Evolutionary conservation across 2,329 filamentous ascomycete genomes (phyloP).

Genomic region (Xylaria sp.): DNA sequence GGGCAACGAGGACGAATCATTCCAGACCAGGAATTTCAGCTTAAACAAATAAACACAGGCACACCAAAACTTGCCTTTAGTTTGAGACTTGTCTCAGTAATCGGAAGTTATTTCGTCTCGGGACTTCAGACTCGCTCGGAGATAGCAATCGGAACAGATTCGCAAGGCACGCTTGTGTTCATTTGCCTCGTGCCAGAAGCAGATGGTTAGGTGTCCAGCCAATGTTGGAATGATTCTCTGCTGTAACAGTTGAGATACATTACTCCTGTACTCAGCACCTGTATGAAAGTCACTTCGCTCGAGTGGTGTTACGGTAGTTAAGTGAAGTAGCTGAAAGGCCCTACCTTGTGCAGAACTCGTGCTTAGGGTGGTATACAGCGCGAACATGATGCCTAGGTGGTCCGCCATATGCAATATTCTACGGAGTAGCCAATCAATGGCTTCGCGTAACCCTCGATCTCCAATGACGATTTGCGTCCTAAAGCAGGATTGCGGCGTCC

Average conservation of each 20-base stretch:
- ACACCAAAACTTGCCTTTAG: not conserved
- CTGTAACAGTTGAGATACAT: not conserved
- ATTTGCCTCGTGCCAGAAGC: not conserved
- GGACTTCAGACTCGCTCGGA: not conserved
- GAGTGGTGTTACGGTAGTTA: not conserved
- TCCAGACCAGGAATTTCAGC: not conserved
- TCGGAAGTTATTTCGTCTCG: constrained; percentile 4
- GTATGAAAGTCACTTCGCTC: not conserved
- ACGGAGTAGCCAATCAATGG: constrained; percentile 28
- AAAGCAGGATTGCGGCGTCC: constrained; percentile 25
- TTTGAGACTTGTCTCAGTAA: constrained; percentile 18
- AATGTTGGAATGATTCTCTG: not conserved
- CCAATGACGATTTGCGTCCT: constrained; percentile 12
- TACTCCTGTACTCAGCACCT: not conserved
- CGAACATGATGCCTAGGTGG: too few relatives aligned
- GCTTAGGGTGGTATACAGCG: not conserved
- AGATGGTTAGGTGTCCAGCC: not conserved
- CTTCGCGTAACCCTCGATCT: constrained; percentile 1
- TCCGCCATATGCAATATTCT: constrained; percentile 3
- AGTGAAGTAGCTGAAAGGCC: constrained; percentile 14
- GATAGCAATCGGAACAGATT: not conserved
- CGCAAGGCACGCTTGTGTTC: not conserved
- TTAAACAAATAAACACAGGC: constrained; percentile 1
- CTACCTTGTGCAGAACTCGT: constrained; percentile 1
- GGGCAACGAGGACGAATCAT: constrained; percentile 1